phyloP scores from a whole-genome alignment of 1,139 yeast genomes.

The Debaryomyces robertsiae region DNA sequence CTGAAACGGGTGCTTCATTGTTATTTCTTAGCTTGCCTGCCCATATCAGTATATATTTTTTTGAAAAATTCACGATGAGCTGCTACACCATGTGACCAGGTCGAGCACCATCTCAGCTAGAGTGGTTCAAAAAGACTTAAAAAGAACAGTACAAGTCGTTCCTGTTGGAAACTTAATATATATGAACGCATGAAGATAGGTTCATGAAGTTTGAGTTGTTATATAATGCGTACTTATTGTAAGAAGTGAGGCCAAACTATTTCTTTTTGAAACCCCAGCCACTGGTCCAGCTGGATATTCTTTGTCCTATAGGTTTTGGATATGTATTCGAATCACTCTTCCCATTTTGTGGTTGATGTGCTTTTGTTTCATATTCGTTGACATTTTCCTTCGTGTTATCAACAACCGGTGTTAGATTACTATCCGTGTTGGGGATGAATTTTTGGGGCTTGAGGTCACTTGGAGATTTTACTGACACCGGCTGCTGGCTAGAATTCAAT shows the following conservation, averaged over 20 bases:
- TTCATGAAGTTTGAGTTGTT: too few relatives aligned
- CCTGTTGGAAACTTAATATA: too few relatives aligned
- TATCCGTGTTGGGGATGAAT: conserved; percentile 15
- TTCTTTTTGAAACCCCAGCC: conserved; percentile 23
- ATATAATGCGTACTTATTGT: neutral
- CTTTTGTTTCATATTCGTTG: conserved; percentile 9
- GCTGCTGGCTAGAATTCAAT: conserved; percentile 15
- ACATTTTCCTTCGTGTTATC: conserved; percentile 8
- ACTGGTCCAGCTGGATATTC: conserved; percentile 15
- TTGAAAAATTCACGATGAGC: conserved; percentile 8
- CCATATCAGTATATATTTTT: conserved; percentile 11
- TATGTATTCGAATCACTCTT: neutral
- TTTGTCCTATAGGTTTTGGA: conserved; percentile 8
- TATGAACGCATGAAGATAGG: too few relatives aligned
- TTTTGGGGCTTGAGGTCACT: conserved; percentile 21
- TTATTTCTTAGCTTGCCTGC: neutral
- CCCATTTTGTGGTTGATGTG: conserved; percentile 5
- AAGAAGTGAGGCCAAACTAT: conserved; percentile 3
- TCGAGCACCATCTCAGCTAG: too few relatives aligned
- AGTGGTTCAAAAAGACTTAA: too few relatives aligned
- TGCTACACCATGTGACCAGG: conserved; percentile 1
- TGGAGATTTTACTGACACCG: conserved; percentile 1
- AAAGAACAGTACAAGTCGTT: too few relatives aligned
- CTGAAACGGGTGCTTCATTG: conserved; percentile 73
- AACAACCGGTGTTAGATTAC: neutral